Conservation (phyloP, 2,329 filamentous ascomycete species). For the Stemphylium lycopersici region DNA sequence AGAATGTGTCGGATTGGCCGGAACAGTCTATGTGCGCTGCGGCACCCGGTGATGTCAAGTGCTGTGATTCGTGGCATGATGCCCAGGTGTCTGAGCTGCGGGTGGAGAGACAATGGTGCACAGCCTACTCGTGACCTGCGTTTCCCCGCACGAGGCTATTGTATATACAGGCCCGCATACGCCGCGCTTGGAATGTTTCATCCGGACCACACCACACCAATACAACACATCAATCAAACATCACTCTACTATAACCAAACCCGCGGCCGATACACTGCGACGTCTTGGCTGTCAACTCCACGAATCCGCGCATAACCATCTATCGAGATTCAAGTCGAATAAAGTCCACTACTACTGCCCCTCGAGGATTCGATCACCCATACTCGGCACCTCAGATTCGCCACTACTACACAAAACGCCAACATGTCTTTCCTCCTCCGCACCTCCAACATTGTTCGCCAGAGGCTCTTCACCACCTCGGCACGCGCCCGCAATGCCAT, state of each 20-base stretch:
- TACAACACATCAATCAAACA: constrained; percentile 19
- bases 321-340: constrained; percentile 13
- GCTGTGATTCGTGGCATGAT: constrained; percentile 42
- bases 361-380: constrained; percentile 3
- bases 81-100: constrained; percentile 23
- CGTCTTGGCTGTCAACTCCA: constrained; percentile 16
- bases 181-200: constrained; percentile 20
- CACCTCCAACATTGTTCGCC: constrained; percentile 29
- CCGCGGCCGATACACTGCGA: constrained; percentile 27
- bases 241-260: constrained; percentile 14
- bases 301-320: background rate
- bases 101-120: constrained; percentile 35
- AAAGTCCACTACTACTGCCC: background rate
- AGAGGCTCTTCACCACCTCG: constrained; percentile 40
- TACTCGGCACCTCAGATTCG: background rate
- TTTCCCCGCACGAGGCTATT: constrained; percentile 30
- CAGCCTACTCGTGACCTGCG: constrained; percentile 36
- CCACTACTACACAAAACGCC: constrained; percentile 11
- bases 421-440: constrained; percentile 40
- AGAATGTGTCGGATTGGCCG: constrained; percentile 36
- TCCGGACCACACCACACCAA: constrained; percentile 20
- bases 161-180: constrained; percentile 32
- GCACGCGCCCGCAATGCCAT: constrained; percentile 33
- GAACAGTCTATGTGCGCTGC: constrained; percentile 11
- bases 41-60: constrained; percentile 21